These are phyloP conservation scores for Cucurbita moschata DNA, from an alignment of 306 rosid genomes.

Conservation along the genomic window DNA sequence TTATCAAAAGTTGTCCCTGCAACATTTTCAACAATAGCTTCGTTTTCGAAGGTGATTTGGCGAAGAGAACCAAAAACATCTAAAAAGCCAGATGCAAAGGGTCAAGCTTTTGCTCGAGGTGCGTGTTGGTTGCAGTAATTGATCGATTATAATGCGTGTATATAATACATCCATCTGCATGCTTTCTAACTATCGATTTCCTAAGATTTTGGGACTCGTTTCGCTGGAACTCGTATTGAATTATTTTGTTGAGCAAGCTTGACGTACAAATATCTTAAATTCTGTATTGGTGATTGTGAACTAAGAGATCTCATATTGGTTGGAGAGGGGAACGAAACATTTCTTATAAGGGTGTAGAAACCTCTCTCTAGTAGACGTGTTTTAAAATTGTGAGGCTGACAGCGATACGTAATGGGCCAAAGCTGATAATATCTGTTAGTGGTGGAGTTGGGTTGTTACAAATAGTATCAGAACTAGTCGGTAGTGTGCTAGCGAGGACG, in stretches of 20 bases:
- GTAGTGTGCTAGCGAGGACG: too few species aligned
- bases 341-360: too few species aligned
- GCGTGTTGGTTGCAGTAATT: neutral
- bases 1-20: constrained; percentile 90
- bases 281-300: neutral
- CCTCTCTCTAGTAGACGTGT: too few species aligned
- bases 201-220: neutral
- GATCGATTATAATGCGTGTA: neutral
- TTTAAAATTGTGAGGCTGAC: too few species aligned
- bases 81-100: constrained; percentile 46
- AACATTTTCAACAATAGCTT: constrained; percentile 74
- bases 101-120: constrained; percentile 86
- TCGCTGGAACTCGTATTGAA: neutral
- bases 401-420: too few species aligned
- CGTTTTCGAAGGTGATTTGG: constrained; percentile 85
- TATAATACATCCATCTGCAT: too few species aligned
- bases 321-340: too few species aligned
- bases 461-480: too few species aligned
- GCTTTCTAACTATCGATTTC: neutral
- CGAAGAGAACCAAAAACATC: constrained; percentile 50
- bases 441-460: too few species aligned
- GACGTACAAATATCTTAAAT: neutral
- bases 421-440: too few species aligned
- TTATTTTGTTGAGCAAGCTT: neutral
- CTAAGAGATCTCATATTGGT: too few species aligned